phyloP scores from a whole-genome alignment of 768 basidiomycete genomes.

The Kwoniella mangroviensis region DNA sequence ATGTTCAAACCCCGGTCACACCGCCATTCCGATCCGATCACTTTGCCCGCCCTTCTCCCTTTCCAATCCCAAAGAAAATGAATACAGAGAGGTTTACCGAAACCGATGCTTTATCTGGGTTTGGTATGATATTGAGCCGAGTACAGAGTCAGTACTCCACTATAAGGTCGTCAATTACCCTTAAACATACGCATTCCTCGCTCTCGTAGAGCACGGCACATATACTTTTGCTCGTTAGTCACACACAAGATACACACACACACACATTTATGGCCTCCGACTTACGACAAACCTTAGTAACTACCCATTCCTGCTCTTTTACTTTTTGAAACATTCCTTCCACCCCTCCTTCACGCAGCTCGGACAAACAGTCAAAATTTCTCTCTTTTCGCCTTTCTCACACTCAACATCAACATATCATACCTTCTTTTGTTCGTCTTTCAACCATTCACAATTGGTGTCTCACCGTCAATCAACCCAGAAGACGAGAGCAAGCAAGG shows the following conservation, averaged over 20 bases:
- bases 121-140: no score
- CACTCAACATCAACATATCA: not conserved
- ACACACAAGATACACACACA: not conserved
- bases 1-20: not conserved
- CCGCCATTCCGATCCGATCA: not conserved
- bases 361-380: not conserved
- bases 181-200: not conserved
- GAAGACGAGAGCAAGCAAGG: not conserved
- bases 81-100: not conserved
- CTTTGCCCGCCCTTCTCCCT: no score
- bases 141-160: not conserved
- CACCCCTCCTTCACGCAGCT: not conserved
- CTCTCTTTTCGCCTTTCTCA: not conserved
- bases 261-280: not conserved
- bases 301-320: not conserved
- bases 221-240: not conserved
- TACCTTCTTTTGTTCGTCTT: not conserved
- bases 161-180: no score
- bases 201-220: no score
- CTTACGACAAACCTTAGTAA: not conserved
- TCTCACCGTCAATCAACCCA: not conserved
- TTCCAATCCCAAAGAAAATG: not conserved
- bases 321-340: not conserved
- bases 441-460: not conserved
- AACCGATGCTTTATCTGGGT: not conserved